Evolutionary conservation across 192 early-diverging fungal genomes (phyloP), one percentile per base, ranked within the genome.

Genomic region (Geosiphon pyriformis): DNA sequence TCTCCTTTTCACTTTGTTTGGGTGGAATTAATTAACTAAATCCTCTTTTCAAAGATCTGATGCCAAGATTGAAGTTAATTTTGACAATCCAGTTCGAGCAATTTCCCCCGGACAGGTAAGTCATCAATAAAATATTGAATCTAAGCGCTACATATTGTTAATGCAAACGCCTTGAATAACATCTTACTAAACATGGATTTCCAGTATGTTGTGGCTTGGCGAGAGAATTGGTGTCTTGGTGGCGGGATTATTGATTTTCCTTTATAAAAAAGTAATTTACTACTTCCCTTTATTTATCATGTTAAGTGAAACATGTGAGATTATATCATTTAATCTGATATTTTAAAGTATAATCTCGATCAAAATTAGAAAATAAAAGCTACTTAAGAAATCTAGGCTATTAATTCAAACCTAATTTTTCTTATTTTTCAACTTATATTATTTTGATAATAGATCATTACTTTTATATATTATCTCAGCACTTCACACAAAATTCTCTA

Each of bases 211-310:
- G 78, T 72, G 22, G 65, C 77, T 18, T 80, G 78, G 78, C 55
- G 70, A 47, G 55, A 55, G 2, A 76, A 80, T 32, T 75, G 75
- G 78, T 80, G 78, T 37, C 57, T 80, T 27, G 78, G 78, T 1
- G 59, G 73, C 37, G 78, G 78, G 12, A 61, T 77, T 6, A 77
- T 80, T 50, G 72, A 80, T 46, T 46, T 10, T 46, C 42, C 17
- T 10, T 46, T 6, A 46, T 46, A 17, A 17, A 46, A 46, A 46
- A 46, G 17, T 46, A 46, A 46, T 10, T 10, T 10, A 46, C 17
- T 17, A 6, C 17, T 46, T 6, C 42, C 42, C 6, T 46, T 17
- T n/a, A n/a, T n/a, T n/a, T n/a, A n/a, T n/a, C n/a, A n/a, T n/a
- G n/a, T n/a, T n/a, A n/a, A 46, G 17, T 46, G 7, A 46, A 46